phyloP scores from a whole-genome alignment of 768 basidiomycete species.

The Amanita pallidorosea region DNA sequence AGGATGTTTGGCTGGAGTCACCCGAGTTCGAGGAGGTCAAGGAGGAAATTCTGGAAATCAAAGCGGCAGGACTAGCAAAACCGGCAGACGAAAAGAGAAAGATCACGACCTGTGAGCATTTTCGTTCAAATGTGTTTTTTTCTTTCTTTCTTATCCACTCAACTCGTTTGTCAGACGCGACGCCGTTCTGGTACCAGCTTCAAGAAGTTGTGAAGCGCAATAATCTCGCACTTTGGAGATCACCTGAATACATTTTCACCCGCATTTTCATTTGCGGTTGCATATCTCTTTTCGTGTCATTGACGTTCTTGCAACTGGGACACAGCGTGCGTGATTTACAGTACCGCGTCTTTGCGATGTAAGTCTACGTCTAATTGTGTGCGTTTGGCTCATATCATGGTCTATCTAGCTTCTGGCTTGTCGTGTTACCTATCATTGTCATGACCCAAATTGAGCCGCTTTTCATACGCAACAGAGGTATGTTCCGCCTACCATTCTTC shows the following conservation, averaged over 20 bases:
- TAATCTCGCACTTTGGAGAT: conserved; percentile 67
- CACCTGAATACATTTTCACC: conserved; percentile 78
- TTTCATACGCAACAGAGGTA: conserved; percentile 62
- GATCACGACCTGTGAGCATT: conserved; percentile 37
- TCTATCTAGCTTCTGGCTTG: conserved; percentile 47
- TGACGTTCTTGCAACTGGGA: conserved; percentile 74
- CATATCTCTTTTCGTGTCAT: conserved; percentile 59
- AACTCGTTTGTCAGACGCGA: conserved; percentile 41
- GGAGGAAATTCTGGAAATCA: conserved; percentile 36
- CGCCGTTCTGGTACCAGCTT: conserved; percentile 67
- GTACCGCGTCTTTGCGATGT: conserved; percentile 76
- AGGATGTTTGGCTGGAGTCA: conserved; percentile 73
- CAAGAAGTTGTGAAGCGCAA: conserved; percentile 56
- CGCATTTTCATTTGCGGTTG: conserved; percentile 68
- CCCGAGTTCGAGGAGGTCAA: conserved; percentile 37
- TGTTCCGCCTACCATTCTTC: conserved; percentile 9
- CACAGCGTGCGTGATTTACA: conserved; percentile 56
- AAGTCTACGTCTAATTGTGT: conserved; percentile 13
- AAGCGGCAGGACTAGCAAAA: conserved; percentile 31
- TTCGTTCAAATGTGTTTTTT: too few species aligned
- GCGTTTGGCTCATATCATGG: neutral
- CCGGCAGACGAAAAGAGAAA: conserved; percentile 28
- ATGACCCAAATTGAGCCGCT: conserved; percentile 77
- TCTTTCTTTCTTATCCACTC: neutral
- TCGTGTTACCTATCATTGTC: conserved; percentile 61